Evolutionary conservation across 208 protist genomes (phyloP), one percentile per base, ranked within the genome.

Genomic region (Naegleria lovaniensis): DNA sequence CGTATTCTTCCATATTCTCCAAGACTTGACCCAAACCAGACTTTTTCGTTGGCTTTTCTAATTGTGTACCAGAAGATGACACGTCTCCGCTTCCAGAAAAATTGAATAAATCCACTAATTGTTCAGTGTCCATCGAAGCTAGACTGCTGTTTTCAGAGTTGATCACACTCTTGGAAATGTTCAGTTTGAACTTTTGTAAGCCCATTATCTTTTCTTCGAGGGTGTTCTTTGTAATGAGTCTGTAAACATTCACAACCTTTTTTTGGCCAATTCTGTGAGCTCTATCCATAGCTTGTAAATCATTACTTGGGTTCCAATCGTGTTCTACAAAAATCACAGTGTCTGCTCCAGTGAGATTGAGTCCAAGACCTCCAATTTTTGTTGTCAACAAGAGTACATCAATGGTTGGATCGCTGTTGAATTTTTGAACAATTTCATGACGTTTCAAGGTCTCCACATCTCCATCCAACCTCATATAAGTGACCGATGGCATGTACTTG

Each of bases 191-290:
- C 33, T 90, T 39, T 90, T 90, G 90, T 97, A 96, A 85, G 96
- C 96, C 11, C 5, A 98, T 91, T 85, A 98, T 97, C 55, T 94
- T 91, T 87, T 99, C 98, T 89, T 99, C 98, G 52, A 98, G 93
- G 22, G 95, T 94, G 86, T 90, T 90, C 15, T 94, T 95, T 16
- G 95, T 95, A 9, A 98, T 91, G 5, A 99, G 93, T 38, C 98
- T 95, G 94, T 99, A 99, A 48, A 99, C 98, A 79, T 96, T 98
- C 22, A 99, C 98, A 39, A 75, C 51, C 43, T 79, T 90, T 22
- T 40, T 90, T 90, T 90, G 87, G 48, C 87, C 87, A 41, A 90
- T 51, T 51, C 87, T 5, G n/a, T 90, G 87, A 48, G 87, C 55
- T 79, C 87, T 41, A 16, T 90, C 87, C 87, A 90, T 90, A 36